These are phyloP conservation scores for Pseudocercospora crystallina DNA, from an alignment of 2,329 filamentous ascomycete genomes.

Conservation along the genomic window DNA sequence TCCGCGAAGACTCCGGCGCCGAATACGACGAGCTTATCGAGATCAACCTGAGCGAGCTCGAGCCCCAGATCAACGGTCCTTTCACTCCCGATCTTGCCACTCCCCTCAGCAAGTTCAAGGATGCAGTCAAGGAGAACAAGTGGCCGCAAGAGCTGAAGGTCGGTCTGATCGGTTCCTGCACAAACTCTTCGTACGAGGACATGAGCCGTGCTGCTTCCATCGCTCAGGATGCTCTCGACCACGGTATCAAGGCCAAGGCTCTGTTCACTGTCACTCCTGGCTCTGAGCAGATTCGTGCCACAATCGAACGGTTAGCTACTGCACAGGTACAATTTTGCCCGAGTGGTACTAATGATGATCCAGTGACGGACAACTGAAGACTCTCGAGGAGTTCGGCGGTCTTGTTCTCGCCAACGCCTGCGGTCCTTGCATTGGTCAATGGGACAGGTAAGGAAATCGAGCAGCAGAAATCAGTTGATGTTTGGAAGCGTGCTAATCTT, in stretches of 20 bases:
- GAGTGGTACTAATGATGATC: too few species aligned
- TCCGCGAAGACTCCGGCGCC: constrained; percentile 82
- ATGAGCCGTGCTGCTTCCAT: constrained; percentile 94
- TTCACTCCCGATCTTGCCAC: constrained; percentile 98
- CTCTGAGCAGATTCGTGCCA: constrained; percentile 94
- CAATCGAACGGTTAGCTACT: constrained; percentile 65
- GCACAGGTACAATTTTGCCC: too few species aligned
- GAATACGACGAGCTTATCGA: constrained; percentile 96
- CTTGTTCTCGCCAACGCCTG: constrained; percentile 95
- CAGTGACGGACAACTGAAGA: constrained; percentile 60
- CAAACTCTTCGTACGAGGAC: constrained; percentile 85
- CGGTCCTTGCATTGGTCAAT: constrained; percentile 73
- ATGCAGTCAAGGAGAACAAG: constrained; percentile 87
- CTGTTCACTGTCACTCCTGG: constrained; percentile 94
- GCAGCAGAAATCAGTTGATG: background rate
- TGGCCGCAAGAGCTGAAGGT: constrained; percentile 98
- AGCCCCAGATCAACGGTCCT: constrained; percentile 97
- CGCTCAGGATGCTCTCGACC: constrained; percentile 83
- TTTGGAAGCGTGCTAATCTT: background rate
- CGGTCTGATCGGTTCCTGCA: constrained; percentile 96
- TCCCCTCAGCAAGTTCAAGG: constrained; percentile 95
- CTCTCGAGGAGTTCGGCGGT: constrained; percentile 94
- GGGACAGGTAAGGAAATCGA: constrained; percentile 64
- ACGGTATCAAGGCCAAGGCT: constrained; percentile 91
- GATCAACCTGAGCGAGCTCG: constrained; percentile 90